phyloP scores from a whole-genome alignment of 768 basidiomycete genomes.

The Phaeolepiota aurea region DNA sequence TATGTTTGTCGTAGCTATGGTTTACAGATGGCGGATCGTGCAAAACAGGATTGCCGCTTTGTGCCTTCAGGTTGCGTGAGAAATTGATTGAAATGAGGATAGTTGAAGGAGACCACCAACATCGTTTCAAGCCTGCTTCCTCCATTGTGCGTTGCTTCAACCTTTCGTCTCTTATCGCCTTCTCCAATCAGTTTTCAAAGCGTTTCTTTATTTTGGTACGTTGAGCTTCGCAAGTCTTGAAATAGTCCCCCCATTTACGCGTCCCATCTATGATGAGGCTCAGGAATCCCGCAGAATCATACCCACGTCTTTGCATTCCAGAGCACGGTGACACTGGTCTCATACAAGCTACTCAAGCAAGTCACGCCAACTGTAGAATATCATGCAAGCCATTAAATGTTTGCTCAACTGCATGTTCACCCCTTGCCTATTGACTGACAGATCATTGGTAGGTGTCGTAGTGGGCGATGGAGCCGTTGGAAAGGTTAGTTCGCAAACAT shows the following conservation, averaged over 20 bases:
- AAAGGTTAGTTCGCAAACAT: conserved; percentile 52
- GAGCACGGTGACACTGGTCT: background rate
- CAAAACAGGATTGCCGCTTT: too few species aligned
- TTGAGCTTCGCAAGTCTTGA: too few species aligned
- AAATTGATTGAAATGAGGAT: conserved; percentile 5
- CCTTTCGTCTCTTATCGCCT: too few species aligned
- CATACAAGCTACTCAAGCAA: background rate
- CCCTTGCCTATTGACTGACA: conserved; percentile 18
- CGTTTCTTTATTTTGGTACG: too few species aligned
- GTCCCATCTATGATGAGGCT: too few species aligned
- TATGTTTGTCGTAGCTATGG: too few species aligned
- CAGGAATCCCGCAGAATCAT: too few species aligned
- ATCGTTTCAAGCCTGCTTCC: background rate
- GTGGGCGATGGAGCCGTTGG: conserved; percentile 98
- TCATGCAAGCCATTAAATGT: conserved; percentile 94
- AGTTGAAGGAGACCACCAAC: background rate
- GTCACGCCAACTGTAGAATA: conserved; percentile 16
- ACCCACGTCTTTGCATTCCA: conserved; percentile 1
- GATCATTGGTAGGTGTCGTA: conserved; percentile 70
- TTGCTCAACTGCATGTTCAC: conserved; percentile 15
- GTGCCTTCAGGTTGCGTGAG: conserved; percentile 15
- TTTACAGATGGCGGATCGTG: too few species aligned
- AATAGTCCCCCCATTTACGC: too few species aligned
- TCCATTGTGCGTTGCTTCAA: background rate
- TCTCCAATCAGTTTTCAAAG: background rate